A percentile compares a stretch with the other conserved stretches of the same genome.
Evolutionary conservation across 768 basidiomycete genomes (phyloP).

Genomic region (Pulveroboletus sp.): DNA sequence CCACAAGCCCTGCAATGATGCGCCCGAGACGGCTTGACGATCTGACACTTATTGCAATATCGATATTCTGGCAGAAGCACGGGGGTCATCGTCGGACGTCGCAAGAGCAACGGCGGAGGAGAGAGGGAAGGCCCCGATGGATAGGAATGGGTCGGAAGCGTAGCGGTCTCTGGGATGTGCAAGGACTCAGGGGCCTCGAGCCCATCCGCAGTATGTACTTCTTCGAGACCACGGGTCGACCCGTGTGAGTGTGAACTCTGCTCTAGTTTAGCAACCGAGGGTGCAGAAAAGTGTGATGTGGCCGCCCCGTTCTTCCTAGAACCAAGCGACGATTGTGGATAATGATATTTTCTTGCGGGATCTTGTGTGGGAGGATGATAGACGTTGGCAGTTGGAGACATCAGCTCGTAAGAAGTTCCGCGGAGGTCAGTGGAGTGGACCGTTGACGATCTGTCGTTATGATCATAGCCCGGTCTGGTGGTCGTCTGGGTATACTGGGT

Average conservation of each 20-base stretch:
- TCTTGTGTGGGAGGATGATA: conserved; percentile 15
- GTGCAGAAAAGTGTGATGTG: conserved; percentile 11
- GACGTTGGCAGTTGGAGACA: conserved; percentile 12
- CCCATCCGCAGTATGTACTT: conserved; percentile 12
- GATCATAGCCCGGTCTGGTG: conserved; percentile 20
- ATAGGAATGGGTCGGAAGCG: conserved; percentile 7
- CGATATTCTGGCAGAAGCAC: conserved; percentile 58
- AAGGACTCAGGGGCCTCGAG: conserved; percentile 6
- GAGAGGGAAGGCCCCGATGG: conserved; percentile 6
- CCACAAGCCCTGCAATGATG: conserved; percentile 84
- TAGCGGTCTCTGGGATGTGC: conserved; percentile 2
- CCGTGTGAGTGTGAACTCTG: conserved; percentile 15
- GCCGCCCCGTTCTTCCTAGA: conserved; percentile 17
- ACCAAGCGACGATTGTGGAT: conserved; percentile 19
- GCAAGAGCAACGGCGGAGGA: conserved; percentile 14
- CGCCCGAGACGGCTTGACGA: conserved; percentile 68
- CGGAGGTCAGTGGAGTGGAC: conserved; percentile 21
- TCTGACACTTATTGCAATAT: conserved; percentile 58
- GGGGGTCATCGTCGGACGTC: conserved; percentile 38
- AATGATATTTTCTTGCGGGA: conserved; percentile 5
- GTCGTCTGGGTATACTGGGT: conserved; percentile 22
- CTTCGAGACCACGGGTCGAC: conserved; percentile 15
- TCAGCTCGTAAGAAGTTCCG: conserved; percentile 27
- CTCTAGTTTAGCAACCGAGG: conserved; percentile 13
- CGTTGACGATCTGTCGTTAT: conserved; percentile 18